Evolutionary conservation across 1,284 basidiomycete species (phyloP), one percentile per base, ranked within the genome.

Genomic region (Cutaneotrichosporon cavernicola): DNA sequence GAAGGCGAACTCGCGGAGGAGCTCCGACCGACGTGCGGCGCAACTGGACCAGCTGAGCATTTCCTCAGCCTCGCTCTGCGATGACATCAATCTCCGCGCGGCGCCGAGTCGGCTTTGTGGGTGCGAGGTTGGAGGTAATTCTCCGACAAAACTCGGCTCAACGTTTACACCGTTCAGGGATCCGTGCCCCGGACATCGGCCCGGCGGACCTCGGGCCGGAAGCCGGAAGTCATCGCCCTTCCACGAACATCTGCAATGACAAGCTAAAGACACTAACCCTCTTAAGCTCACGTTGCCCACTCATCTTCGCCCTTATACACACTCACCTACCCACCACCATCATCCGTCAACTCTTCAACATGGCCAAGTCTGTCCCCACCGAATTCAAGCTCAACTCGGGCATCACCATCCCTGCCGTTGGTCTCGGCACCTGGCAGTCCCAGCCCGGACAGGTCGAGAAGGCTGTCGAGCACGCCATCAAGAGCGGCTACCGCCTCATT

Each of bases 351-450:
- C 43, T 46, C 43, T 18, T 46, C 43, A 46, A 16, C 43, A 46
- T 46, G 43, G 43, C 18, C 43, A 46, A 46, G 57, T 55, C 62
- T 18, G 46, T 60, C 31, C 63, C 63, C 18, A 60, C 63, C 52
- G 46, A 55, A 16, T 64, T 64, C 58, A 64, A 60, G 36, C 63
- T 64, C 47, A 90, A 89, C 83, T 87, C 84, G 72, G 89, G 88
- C 55, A 72, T 76, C 18, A 81, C 84, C 55, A 90, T 91, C 70
- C 89, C 89, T 61, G 82, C 84, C 21, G 77, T 91, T 66, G 90
- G 90, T 26, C 85, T 93, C 55, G 90, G 90, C 21, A 92, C 90
- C 16, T 92, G 90, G 90, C 87, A 90, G 77, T 87, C 89, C 11
- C 85, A 86, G 71, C 83, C 88, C 16, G 87, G 88, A 56, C 86